Evolutionary conservation across 2,329 filamentous ascomycete species (phyloP).

Genomic region (Penicillium sclerotigenum): DNA sequence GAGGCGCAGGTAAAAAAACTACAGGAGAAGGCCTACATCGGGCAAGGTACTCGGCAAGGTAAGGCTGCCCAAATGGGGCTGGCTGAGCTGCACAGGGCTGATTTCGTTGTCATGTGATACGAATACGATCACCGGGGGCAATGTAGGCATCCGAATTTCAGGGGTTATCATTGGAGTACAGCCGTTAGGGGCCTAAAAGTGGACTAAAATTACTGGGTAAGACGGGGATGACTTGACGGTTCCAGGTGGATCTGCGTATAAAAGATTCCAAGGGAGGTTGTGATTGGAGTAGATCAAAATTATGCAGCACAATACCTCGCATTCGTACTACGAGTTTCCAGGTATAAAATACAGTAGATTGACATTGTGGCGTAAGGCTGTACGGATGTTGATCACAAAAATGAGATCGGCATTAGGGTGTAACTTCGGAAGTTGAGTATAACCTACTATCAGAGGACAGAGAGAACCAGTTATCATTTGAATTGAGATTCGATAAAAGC

Average conservation of each 20-base stretch:
- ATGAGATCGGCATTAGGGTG: not conserved
- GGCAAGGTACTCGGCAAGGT: no score
- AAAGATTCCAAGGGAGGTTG: not conserved
- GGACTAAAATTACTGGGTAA: not conserved
- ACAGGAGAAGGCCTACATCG: no score
- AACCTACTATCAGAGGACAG: not conserved
- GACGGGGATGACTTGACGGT: not conserved
- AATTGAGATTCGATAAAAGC: not conserved
- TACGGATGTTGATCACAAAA: not conserved
- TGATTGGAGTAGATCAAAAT: not conserved
- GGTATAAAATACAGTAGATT: no score
- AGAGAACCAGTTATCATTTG: not conserved
- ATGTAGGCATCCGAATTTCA: not conserved
- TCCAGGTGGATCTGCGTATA: not conserved
- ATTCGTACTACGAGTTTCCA: not conserved
- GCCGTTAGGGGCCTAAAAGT: not conserved
- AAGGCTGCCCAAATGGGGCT: not conserved
- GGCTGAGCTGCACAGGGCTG: not conserved
- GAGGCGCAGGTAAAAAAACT: no score
- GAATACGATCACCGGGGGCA: not conserved
- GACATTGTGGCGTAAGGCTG: no score
- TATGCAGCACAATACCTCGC: not conserved
- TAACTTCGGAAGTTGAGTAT: not conserved
- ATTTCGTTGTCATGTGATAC: not conserved
- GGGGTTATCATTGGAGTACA: not conserved